A percentile compares a stretch with the other conserved stretches of the same genome.
Conservation (phyloP, 2,329 filamentous ascomycete species). For the Aureobasidium leucospermi region DNA sequence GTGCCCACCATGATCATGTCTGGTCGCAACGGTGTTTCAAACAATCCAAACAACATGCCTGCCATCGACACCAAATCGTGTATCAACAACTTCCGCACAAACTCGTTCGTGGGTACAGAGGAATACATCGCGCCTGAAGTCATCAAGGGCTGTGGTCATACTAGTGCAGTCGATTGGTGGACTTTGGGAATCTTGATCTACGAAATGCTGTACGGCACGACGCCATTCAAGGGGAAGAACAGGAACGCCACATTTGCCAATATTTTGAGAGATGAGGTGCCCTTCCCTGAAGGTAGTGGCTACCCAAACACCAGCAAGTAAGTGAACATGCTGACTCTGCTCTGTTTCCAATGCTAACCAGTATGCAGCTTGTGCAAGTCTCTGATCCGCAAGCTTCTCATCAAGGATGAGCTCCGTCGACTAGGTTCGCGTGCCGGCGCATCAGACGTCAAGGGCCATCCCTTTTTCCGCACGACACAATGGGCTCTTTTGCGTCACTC, state of each 20-base stretch:
- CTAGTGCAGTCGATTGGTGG: slow-evolving; percentile 99
- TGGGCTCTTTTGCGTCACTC: slow-evolving; percentile 96
- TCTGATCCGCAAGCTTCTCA: slow-evolving; percentile 88
- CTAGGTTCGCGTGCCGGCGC: slow-evolving; percentile 90
- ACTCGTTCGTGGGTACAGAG: slow-evolving; percentile 96
- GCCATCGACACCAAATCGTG: slow-evolving; percentile 99
- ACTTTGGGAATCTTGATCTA: slow-evolving; percentile 95
- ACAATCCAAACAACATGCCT: slow-evolving; percentile 58
- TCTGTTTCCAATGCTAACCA: slow-evolving; percentile 1
- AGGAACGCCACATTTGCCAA: slow-evolving; percentile 97
- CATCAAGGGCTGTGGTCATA: slow-evolving; percentile 97
- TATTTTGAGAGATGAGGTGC: slow-evolving; percentile 89
- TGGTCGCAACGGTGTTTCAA: slow-evolving; percentile 73
- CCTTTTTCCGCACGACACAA: slow-evolving; percentile 92
- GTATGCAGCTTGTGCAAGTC: slow-evolving; percentile 79
- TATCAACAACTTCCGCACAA: slow-evolving; percentile 96
- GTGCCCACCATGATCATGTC: slow-evolving; percentile 97
- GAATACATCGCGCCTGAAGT: slow-evolving; percentile 99
- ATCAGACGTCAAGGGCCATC: slow-evolving; percentile 91
- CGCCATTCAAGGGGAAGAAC: slow-evolving; percentile 99
- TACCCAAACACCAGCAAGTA: slow-evolving; percentile 87
- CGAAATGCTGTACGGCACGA: slow-evolving; percentile 98
- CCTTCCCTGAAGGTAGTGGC: slow-evolving; percentile 83
- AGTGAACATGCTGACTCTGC: slow-evolving; percentile 32
- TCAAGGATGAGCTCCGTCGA: slow-evolving; percentile 93